Evolutionary conservation across 1,139 yeast species (phyloP).

Genomic region (Hanseniaspora sp.): DNA sequence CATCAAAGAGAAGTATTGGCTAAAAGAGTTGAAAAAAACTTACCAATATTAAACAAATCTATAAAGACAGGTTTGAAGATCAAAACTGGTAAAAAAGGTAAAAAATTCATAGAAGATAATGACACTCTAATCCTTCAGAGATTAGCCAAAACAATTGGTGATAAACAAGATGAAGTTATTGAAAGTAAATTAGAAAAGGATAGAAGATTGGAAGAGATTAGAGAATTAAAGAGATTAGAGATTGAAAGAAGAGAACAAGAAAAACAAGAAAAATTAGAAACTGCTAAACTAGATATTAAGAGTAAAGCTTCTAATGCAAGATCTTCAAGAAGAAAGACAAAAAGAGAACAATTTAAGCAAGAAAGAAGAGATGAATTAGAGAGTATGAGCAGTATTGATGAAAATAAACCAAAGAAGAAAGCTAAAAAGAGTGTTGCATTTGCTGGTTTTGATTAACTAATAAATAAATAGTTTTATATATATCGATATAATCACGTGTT

Average conservation of each 20-base stretch:
- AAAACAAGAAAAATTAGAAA: constrained; percentile 58
- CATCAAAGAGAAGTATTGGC: constrained; percentile 21
- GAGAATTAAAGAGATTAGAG: constrained; percentile 78
- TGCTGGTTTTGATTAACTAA: constrained; percentile 17
- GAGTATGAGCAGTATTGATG: constrained; percentile 24
- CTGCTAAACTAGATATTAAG: constrained; percentile 67
- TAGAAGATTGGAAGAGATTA: constrained; percentile 74
- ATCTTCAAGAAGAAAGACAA: constrained; percentile 56
- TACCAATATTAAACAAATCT: constrained; percentile 73
- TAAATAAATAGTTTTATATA: not conserved
- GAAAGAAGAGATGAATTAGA: constrained; percentile 30
- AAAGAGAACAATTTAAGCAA: constrained; percentile 38
- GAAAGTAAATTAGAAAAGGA: constrained; percentile 88
- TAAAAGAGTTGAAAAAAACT: constrained; percentile 63
- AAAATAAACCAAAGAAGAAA: constrained; percentile 11
- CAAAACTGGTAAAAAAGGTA: constrained; percentile 80
- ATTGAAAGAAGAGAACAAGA: constrained; percentile 71
- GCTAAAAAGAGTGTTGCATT: constrained; percentile 24
- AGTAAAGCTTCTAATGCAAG: constrained; percentile 61
- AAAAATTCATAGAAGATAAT: constrained; percentile 68
- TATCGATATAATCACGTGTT: not conserved
- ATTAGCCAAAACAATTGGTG: constrained; percentile 70
- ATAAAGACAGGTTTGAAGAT: constrained; percentile 75
- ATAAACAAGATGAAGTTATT: constrained; percentile 65
- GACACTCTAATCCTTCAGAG: constrained; percentile 55